Percentiles rank a stretch among this genome's conserved stretches.
These are phyloP conservation scores for Echinosophora koreensis DNA, from an alignment of 306 rosid genomes.

Conservation along the genomic window DNA sequence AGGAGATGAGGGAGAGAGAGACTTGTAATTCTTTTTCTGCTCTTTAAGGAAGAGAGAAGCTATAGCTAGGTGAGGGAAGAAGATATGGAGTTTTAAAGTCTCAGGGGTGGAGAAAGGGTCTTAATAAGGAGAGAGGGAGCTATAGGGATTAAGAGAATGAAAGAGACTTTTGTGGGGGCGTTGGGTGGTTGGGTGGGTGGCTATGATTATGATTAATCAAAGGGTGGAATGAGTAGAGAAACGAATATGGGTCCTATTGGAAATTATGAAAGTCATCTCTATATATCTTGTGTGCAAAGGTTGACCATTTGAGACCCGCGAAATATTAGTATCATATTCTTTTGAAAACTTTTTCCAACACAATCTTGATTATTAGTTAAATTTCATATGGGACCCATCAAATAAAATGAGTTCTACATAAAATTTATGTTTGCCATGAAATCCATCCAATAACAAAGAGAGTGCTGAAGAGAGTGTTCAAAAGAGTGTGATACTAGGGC, in stretches of 20 bases:
- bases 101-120: conserved; percentile 52
- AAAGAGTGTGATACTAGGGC: too few species aligned
- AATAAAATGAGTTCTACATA: too few species aligned
- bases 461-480: too few species aligned
- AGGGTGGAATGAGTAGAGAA: conserved; percentile 70
- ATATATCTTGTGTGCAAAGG: conserved; percentile 63
- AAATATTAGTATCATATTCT: too few species aligned
- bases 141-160: conserved; percentile 55
- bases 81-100: conserved; percentile 56
- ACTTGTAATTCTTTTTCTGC: background rate
- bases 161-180: conserved; percentile 74
- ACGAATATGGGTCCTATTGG: conserved; percentile 59
- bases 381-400: too few species aligned
- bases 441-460: too few species aligned
- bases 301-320: conserved; percentile 94
- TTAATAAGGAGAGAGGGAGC: conserved; percentile 49
- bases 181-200: conserved; percentile 94
- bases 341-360: too few species aligned
- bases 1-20: background rate
- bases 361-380: too few species aligned
- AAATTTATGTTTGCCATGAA: too few species aligned
- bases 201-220: conserved; percentile 83
- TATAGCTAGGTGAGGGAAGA: conserved; percentile 11
- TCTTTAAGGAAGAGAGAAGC: background rate
- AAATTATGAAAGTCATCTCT: conserved; percentile 52